These are phyloP conservation scores for Trichomonascus vanleenenianus DNA, from an alignment of 805 yeast species.

Conservation along the genomic window DNA sequence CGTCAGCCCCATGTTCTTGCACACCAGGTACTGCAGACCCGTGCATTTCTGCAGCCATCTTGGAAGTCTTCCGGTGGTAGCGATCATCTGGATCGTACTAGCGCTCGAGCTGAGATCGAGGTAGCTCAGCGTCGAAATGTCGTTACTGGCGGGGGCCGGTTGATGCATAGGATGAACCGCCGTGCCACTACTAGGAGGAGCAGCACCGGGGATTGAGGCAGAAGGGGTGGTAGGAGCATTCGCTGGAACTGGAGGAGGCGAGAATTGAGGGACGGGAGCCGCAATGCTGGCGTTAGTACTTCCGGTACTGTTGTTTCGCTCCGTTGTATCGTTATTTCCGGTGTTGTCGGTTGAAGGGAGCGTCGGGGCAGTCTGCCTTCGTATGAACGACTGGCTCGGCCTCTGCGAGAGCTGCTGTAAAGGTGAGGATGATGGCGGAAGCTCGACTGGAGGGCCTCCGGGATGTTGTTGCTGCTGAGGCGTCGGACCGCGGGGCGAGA, in stretches of 20 bases:
- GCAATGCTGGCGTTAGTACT: neutral
- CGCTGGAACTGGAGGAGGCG: neutral
- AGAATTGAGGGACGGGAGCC: neutral
- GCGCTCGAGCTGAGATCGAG: slow-evolving; percentile 17
- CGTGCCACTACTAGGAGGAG: slow-evolving; percentile 4
- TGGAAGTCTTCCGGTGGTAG: slow-evolving; percentile 23
- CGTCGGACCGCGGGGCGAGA: neutral
- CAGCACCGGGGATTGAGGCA: neutral
- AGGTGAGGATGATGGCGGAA: neutral
- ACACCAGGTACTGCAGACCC: slow-evolving; percentile 18
- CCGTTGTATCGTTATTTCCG: neutral
- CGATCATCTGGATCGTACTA: slow-evolving; percentile 12
- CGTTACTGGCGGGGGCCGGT: slow-evolving; percentile 3
- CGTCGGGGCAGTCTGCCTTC: too few species aligned
- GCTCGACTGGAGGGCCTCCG: neutral
- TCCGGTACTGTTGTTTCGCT: neutral
- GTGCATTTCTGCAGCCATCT: slow-evolving; percentile 18
- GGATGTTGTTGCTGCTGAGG: slow-evolving; percentile 1
- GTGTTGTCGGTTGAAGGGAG: too few species aligned
- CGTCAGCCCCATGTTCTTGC: slow-evolving; percentile 19
- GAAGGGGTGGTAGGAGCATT: neutral
- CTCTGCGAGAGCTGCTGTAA: neutral
- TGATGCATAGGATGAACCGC: slow-evolving; percentile 2
- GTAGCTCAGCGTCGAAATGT: slow-evolving; percentile 11
- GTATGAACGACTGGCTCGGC: neutral